phyloP scores from a whole-genome alignment of 306 rosid genomes.

The Vigna trinervia region DNA sequence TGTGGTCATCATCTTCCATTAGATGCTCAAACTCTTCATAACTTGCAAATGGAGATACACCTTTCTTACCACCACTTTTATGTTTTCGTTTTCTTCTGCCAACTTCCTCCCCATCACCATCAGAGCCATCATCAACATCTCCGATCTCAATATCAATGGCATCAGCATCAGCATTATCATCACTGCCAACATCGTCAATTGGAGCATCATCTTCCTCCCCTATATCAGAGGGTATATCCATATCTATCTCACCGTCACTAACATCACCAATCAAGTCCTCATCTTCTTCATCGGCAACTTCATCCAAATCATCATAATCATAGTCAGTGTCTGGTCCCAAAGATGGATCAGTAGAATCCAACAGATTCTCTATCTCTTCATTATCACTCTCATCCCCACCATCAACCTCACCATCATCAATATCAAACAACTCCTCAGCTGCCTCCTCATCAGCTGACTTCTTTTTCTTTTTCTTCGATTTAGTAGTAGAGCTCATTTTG shows the following conservation, averaged over 20 bases:
- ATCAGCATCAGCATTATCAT: not conserved
- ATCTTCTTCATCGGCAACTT: conserved; percentile 71
- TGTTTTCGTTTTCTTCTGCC: conserved; percentile 56
- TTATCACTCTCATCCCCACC: conserved; percentile 85
- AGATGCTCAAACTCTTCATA: conserved; percentile 85
- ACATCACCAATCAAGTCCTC: conserved; percentile 77
- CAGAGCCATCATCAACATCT: conserved; percentile 58
- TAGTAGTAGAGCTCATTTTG: conserved; percentile 70
- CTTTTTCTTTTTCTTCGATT: conserved; percentile 83
- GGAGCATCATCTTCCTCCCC: conserved; percentile 60
- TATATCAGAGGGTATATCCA: conserved; percentile 60
- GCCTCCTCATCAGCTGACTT: conserved; percentile 68
- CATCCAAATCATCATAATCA: conserved; percentile 86
- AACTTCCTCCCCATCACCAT: conserved; percentile 47
- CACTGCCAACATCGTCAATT: conserved; percentile 28
- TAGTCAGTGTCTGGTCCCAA: conserved; percentile 65
- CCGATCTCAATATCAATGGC: conserved; percentile 50
- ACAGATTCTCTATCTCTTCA: conserved; percentile 81
- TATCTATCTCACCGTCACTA: conserved; percentile 73
- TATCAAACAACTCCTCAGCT: conserved; percentile 66
- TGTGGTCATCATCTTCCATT: conserved; percentile 46
- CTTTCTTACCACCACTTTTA: conserved; percentile 56
- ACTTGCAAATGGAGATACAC: conserved; percentile 83
- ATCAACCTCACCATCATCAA: conserved; percentile 60
- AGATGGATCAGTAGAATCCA: conserved; percentile 68